Evolutionary conservation across 495 filamentous ascomycete genomes (phyloP).

Genomic region (Neurospora sp.): DNA sequence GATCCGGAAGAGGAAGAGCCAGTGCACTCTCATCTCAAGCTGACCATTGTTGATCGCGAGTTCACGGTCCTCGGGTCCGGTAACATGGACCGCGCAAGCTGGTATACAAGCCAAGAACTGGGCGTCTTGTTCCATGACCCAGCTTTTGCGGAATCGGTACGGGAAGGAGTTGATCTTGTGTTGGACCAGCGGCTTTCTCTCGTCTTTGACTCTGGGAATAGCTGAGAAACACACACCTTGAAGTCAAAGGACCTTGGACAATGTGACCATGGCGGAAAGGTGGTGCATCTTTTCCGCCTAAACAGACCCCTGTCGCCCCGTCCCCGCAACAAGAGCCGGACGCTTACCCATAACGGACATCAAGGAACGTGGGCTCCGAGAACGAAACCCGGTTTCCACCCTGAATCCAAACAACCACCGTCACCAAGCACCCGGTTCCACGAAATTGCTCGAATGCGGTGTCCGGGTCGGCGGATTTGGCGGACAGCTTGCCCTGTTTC

Average conservation of each 20-base stretch:
- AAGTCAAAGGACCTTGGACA: slow-evolving; percentile 1
- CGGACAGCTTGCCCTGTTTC: slow-evolving; percentile 5
- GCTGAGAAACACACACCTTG: background rate
- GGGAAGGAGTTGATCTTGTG: slow-evolving; percentile 28
- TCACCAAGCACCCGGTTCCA: slow-evolving; percentile 15
- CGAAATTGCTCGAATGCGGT: slow-evolving; percentile 1
- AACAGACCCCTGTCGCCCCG: slow-evolving; percentile 9
- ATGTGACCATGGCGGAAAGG: slow-evolving; percentile 20
- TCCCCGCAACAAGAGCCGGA: slow-evolving; percentile 17
- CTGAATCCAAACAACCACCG: background rate
- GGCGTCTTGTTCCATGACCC: slow-evolving; percentile 50
- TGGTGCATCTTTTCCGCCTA: slow-evolving; percentile 16
- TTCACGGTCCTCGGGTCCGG: slow-evolving; percentile 58
- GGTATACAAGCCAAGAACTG: slow-evolving; percentile 70
- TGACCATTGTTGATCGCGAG: slow-evolving; percentile 51
- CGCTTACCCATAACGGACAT: slow-evolving; percentile 20
- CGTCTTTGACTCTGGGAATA: slow-evolving; percentile 22
- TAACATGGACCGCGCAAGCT: slow-evolving; percentile 68
- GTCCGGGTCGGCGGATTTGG: slow-evolving; percentile 20
- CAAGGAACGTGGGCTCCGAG: slow-evolving; percentile 25
- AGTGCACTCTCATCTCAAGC: slow-evolving; percentile 61
- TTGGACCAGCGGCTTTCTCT: slow-evolving; percentile 33
- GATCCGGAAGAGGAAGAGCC: slow-evolving; percentile 34
- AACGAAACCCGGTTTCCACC: slow-evolving; percentile 17
- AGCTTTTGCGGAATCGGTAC: slow-evolving; percentile 35